Base-by-base conservation (phyloP, 345 rosid genomes). In the Heritiera littoralis region DNA sequence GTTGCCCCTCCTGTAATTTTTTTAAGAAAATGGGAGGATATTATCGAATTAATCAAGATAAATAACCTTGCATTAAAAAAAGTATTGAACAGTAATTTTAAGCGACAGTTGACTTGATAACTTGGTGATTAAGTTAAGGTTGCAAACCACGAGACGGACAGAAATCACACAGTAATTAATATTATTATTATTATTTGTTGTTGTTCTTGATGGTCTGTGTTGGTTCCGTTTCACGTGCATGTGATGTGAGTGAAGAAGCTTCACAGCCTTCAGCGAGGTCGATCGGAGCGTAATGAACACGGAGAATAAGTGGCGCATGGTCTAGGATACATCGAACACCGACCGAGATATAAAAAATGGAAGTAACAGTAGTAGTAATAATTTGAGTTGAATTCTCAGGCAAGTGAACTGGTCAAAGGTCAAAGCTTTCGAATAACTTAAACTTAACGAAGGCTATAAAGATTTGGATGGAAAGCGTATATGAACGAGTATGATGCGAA, bases 321-420 rank as follows among this genome's bases (percentile, higher is more conserved):
- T 35, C 38, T 35, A 35, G 5, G 74, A 74, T 12, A 35, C 75
- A 58, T 46, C 60, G 71, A 67, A 35, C 70, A 38, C 70, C 71
- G 79, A 69, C 49, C 2, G 18, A 30, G 45, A 0, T 18, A 32
- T 35, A 17, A 30, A 32, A 65, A 35, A 13, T 6, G 1, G 38
- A 8, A 55, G 65, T 35, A 20, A 23, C 7, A 10, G 58, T 54
- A 48, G 3, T 45, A 11, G 6, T 23, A 70, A 48, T 70, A 48
- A 49, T 48, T 70, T 49, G 40, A 7, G 74, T 48, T 73, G 45
- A 48, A 30, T 30, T 15, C 23, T 66, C 6, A 20, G 45, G 63
- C 9, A 8, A 3, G 18, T 2, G 60, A 55, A 6, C 38, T 5
- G 38, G 63, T 78, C 78, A 20, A 35, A 35, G 38, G 63, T 78